phyloP scores from a whole-genome alignment of 352 stramenopile genomes.

The Pythium pyrilobum region DNA sequence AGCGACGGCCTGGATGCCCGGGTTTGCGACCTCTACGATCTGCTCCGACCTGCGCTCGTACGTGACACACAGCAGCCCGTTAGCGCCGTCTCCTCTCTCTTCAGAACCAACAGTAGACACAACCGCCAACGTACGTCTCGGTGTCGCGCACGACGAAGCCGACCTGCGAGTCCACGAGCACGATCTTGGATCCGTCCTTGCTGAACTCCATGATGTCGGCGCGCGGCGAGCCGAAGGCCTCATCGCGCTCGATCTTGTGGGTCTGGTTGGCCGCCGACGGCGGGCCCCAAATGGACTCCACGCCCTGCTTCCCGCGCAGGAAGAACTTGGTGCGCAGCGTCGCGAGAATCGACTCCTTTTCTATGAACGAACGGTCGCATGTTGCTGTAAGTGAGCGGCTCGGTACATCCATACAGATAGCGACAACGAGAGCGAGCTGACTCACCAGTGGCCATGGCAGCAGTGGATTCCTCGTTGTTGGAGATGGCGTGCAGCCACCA shows the following conservation, averaged over 20 bases:
- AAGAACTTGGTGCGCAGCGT: constrained; percentile 79
- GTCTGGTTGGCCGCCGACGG: constrained; percentile 39
- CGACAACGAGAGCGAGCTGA: neutral
- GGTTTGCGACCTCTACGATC: constrained; percentile 56
- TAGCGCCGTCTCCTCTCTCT: neutral
- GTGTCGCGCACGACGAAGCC: constrained; percentile 69
- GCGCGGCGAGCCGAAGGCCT: constrained; percentile 34
- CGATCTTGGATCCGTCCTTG: constrained; percentile 55
- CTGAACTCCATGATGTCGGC: constrained; percentile 76
- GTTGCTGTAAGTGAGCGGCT: neutral
- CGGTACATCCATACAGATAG: neutral
- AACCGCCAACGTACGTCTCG: constrained; percentile 33
- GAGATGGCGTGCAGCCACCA: constrained; percentile 13
- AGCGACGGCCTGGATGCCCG: constrained; percentile 67
- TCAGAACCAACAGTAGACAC: neutral
- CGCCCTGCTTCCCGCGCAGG: constrained; percentile 62
- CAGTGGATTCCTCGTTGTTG: neutral
- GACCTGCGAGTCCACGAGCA: constrained; percentile 50
- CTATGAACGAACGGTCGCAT: neutral
- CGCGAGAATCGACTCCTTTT: constrained; percentile 15
- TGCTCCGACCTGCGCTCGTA: constrained; percentile 32
- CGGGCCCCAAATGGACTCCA: constrained; percentile 76
- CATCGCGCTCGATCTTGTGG: constrained; percentile 49
- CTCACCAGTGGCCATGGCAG: constrained; percentile 6
- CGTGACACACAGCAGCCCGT: neutral